phyloP scores from a whole-genome alignment of 1,284 basidiomycete species.

The Melanopsichium pennsylvanicum region DNA sequence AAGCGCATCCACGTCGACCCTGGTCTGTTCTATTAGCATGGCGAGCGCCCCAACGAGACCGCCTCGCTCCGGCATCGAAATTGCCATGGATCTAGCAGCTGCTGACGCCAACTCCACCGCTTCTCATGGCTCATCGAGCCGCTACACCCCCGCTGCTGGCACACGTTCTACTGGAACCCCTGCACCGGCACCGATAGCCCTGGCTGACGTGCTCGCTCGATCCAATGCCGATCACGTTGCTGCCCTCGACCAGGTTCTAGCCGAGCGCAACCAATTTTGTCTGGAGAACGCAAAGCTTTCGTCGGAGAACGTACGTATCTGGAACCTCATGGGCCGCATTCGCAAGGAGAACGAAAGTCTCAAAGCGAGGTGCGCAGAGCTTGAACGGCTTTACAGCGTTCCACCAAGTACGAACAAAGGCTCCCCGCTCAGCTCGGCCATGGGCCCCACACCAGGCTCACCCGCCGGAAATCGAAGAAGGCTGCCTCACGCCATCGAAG shows the following conservation, averaged over 20 bases:
- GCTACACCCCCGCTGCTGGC: slow-evolving; percentile 22
- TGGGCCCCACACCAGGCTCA: slow-evolving; percentile 15
- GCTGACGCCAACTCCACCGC: slow-evolving; percentile 33
- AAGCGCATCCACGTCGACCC: no score
- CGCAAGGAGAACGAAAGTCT: slow-evolving; percentile 58
- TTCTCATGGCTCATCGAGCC: slow-evolving; percentile 40
- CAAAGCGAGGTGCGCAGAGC: slow-evolving; percentile 39
- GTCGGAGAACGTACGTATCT: slow-evolving; percentile 59
- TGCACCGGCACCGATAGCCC: slow-evolving; percentile 41
- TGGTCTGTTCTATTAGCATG: slow-evolving; percentile 6
- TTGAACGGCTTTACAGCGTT: slow-evolving; percentile 25
- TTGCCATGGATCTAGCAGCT: slow-evolving; percentile 14
- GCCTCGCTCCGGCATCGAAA: slow-evolving; percentile 37
- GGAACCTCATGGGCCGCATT: slow-evolving; percentile 59
- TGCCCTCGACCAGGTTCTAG: slow-evolving; percentile 56
- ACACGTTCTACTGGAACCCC: slow-evolving; percentile 29
- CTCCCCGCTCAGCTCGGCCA: slow-evolving; percentile 22
- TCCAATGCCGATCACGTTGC: slow-evolving; percentile 34
- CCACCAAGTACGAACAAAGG: slow-evolving; percentile 7
- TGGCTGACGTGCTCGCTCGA: slow-evolving; percentile 51
- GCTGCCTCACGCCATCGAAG: slow-evolving; percentile 18
- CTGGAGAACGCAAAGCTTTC: slow-evolving; percentile 54
- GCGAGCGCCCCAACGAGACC: slow-evolving; percentile 33
- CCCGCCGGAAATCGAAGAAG: slow-evolving; percentile 35
- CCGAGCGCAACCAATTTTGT: slow-evolving; percentile 55